Base-by-base conservation (phyloP, 208 protist species). In the Novymonas esmeraldas region DNA sequence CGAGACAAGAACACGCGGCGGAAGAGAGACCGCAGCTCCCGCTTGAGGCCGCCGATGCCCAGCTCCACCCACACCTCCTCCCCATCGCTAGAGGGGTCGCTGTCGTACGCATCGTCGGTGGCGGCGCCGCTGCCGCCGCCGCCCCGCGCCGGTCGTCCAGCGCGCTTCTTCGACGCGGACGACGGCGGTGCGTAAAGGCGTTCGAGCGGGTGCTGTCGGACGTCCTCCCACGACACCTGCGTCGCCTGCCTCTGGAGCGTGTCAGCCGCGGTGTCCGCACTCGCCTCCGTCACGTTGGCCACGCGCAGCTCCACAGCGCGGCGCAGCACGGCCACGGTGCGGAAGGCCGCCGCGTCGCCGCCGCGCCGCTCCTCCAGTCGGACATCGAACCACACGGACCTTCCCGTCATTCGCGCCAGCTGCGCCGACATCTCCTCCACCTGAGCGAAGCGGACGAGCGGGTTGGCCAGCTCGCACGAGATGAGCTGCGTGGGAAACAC, bases 1-100 rank as follows among this genome's bases (percentile, higher is more conserved):
- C 98, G 95, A 4, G 97, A 98, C 20, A 98, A 95, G 81, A 99
- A 99, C 24, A 99, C 99, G 64, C 98, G 95, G 54, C 99, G 95
- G 78, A 99, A 99, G 48, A 99, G 95, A 48, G 82, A 77, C 34
- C 76, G 87, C 38, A 99, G 95, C 79, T 99, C 93, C 0, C 64
- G 36, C 71, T 98, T 93, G 24, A 99, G 86, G 54, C 98, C 98
- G 45, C 97, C 98, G 58, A 99, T 97, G 18, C 97, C 97, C 73
- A 98, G 75, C 51, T 78, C 72, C 14, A 78, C 48, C 84, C 81
- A 93, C 28, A 84, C 64, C 22, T 81, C 60, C 14, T 80, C 73
- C 13, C 63, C 73, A 9, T 60, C 45, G 7, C 45, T 24, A 26
- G 45, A 26, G 46, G 52, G 20, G 20, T 46, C 62, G 38, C 31